A percentile compares a stretch with the other conserved stretches of the same genome.
Evolutionary conservation across 257 asterid genomes (phyloP).

Genomic region (Craterostigma plantagineum): DNA sequence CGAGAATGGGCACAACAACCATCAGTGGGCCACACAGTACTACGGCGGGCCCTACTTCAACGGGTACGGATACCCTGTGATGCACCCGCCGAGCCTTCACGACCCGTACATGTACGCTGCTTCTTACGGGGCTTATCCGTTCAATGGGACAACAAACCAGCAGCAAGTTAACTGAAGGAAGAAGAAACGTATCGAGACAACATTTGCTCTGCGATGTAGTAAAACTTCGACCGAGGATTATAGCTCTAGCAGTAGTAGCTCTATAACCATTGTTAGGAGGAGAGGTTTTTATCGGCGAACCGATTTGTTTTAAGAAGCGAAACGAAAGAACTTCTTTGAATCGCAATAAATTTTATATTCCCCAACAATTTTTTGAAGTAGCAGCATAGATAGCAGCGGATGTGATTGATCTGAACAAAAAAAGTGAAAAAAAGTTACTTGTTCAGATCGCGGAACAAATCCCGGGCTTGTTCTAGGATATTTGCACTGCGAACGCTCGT

Average conservation of each 20-base stretch:
- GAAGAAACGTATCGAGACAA: background rate
- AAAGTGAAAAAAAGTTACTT: too few species aligned
- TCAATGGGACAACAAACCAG: constrained; percentile 49
- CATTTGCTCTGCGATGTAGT: background rate
- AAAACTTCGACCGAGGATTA: too few species aligned
- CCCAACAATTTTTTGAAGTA: too few species aligned
- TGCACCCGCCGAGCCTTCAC: constrained; percentile 53
- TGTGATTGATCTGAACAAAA: too few species aligned
- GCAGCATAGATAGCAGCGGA: too few species aligned
- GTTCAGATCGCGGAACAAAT: too few species aligned
- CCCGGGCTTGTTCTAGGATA: too few species aligned
- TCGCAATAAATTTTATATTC: background rate
- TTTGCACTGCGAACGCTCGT: too few species aligned
- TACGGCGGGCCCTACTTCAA: constrained; percentile 73
- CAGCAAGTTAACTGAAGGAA: constrained; percentile 68
- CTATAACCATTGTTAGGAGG: too few species aligned
- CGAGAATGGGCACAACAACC: constrained; percentile 63
- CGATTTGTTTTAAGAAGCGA: too few species aligned
- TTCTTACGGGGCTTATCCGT: constrained; percentile 66
- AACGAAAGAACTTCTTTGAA: background rate
- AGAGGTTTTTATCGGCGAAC: too few species aligned
- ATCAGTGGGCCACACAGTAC: constrained; percentile 58
- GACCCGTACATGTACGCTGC: constrained; percentile 73
- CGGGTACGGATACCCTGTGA: constrained; percentile 61
- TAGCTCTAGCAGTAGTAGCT: too few species aligned